These are phyloP conservation scores for Candida ponderosae DNA, from an alignment of 805 yeast species.

Conservation along the genomic window DNA sequence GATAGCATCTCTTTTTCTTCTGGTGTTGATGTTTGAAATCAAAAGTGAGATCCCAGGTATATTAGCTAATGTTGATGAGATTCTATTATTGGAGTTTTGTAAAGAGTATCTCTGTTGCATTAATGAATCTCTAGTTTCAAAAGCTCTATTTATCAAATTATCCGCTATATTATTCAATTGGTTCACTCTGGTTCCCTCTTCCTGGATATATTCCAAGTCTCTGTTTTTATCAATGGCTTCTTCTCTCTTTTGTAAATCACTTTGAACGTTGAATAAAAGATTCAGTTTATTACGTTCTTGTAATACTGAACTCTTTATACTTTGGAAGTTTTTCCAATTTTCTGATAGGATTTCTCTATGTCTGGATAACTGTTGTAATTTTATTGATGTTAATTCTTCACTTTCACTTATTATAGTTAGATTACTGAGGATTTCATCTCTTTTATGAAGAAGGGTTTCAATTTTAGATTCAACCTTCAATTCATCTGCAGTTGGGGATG, in stretches of 20 bases:
- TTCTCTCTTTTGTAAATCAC: slow-evolving; percentile 69
- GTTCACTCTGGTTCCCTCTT: slow-evolving; percentile 70
- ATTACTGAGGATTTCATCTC: slow-evolving; percentile 46
- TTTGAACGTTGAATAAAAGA: slow-evolving; percentile 64
- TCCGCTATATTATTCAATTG: slow-evolving; percentile 72
- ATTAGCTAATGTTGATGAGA: slow-evolving; percentile 51
- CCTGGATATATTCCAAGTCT: slow-evolving; percentile 68
- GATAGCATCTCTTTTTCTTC: slow-evolving; percentile 82
- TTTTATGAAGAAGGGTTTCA: slow-evolving; percentile 41
- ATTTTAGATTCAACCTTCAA: slow-evolving; percentile 33
- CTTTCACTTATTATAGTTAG: slow-evolving; percentile 49
- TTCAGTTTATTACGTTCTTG: slow-evolving; percentile 76
- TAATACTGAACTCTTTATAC: slow-evolving; percentile 48
- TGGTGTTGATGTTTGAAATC: slow-evolving; percentile 73
- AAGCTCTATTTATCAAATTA: slow-evolving; percentile 73
- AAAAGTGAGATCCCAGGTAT: slow-evolving; percentile 81
- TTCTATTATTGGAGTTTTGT: slow-evolving; percentile 52
- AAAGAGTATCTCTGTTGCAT: slow-evolving; percentile 61
- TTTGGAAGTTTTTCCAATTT: slow-evolving; percentile 53
- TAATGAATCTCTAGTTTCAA: slow-evolving; percentile 83
- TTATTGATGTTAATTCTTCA: slow-evolving; percentile 53
- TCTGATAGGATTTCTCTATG: slow-evolving; percentile 72
- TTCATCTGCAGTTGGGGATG: slow-evolving; percentile 43
- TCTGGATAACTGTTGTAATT: slow-evolving; percentile 73
- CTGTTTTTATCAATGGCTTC: slow-evolving; percentile 27